phyloP scores from a whole-genome alignment of 192 early-diverging fungal species.

The Tieghemiomyces parasiticus region DNA sequence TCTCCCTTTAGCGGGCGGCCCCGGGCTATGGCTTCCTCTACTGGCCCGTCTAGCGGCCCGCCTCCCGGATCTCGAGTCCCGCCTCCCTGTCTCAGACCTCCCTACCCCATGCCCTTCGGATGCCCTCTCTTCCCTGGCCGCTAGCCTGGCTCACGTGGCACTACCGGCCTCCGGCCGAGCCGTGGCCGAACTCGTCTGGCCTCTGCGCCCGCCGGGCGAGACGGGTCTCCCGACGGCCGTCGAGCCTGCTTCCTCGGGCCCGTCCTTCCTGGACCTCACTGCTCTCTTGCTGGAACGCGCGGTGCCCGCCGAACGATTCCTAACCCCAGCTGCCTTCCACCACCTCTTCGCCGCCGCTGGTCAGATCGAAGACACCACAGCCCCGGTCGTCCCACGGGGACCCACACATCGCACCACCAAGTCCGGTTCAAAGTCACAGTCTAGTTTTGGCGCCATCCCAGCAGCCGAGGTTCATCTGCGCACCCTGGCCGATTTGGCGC shows the following conservation, averaged over 20 bases:
- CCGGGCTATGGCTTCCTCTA: background rate
- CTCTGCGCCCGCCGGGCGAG: background rate
- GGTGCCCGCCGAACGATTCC: background rate
- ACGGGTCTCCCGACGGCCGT: background rate
- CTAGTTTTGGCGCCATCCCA: too few species aligned
- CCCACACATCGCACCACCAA: background rate
- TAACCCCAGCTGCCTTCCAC: background rate
- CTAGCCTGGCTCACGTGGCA: background rate
- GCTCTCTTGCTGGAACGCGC: background rate
- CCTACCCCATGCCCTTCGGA: background rate
- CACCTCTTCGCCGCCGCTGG: background rate
- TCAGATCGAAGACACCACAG: background rate
- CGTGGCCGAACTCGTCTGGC: background rate
- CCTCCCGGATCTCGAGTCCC: background rate
- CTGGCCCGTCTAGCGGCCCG: background rate
- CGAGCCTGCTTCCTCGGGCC: background rate
- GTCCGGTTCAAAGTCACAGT: background rate
- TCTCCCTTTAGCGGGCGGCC: background rate
- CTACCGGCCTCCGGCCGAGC: background rate
- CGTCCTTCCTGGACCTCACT: background rate
- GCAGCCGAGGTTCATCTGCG: too few species aligned
- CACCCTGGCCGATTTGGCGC: background rate
- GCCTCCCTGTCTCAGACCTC: background rate
- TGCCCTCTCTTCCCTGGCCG: background rate
- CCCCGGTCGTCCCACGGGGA: background rate